Base-by-base conservation (phyloP, 345 rosid genomes). In the Lenwebbia sp. region DNA sequence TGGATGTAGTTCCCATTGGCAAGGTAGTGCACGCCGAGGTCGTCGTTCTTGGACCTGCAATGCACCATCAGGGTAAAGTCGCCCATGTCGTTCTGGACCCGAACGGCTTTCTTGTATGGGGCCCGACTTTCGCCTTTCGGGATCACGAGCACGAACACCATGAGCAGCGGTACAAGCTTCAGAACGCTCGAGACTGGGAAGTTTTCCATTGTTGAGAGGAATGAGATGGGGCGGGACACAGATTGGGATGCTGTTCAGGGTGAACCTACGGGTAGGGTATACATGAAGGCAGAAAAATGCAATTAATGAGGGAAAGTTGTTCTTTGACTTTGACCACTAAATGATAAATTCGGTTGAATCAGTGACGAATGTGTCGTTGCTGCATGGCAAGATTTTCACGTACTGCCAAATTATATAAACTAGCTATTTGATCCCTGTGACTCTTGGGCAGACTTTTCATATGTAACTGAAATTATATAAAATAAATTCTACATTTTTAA, bases 401-500 rank as follows among this genome's bases (percentile, higher is more conserved):
- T n/a, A 58, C 37, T 58, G 37, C 37, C 70, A 6, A n/a, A 33
- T n/a, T 60, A 13, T n/a, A 13, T n/a, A 58, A 50, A 13, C 21
- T 60, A 13, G 70, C 21, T 60, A 60, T n/a, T n/a, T 58, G 8
- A n/a, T 3, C 70, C 4, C 3, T 58, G 60, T 13, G 60, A 56
- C n/a, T n/a, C 11, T 1, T 26, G 37, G 19, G 33, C 13, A n/a
- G 13, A n/a, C 19, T 60, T 13, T 30, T 60, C 19, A 7, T 3
- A 30, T 6, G 13, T 60, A 28, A 60, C 19, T 13, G 70, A n/a
- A 60, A 60, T n/a, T 13, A 0, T 0, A 28, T n/a, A 60, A 30
- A 60, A n/a, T 60, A 0, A 0, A 19, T 13, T n/a, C 70, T 3
- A 3, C 10, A n/a, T 5, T n/a, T 58, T 5, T 28, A n/a, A 3